Base-by-base conservation (phyloP, 192 early-diverging fungal genomes). In the Endogone sp. region DNA sequence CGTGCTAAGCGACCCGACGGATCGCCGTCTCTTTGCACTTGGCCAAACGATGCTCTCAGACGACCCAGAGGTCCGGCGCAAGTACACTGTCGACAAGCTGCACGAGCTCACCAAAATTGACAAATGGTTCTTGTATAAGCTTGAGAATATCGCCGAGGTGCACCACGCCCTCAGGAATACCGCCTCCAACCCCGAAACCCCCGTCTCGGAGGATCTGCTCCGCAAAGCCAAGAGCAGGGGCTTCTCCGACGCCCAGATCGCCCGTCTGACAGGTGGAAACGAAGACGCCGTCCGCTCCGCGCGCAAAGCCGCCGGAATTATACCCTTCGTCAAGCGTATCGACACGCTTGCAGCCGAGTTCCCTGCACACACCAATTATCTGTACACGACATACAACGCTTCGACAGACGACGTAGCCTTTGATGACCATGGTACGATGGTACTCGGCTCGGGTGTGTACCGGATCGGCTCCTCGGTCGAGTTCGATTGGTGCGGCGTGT, bases 361-460 rank as follows among this genome's bases (percentile, higher is more conserved):
- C 83, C 96, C 96, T 60, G 94, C 95, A 28, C 82, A 90, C 59
- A 98, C 96, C 55, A 98, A 98, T 79, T 98, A 98, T 72, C 82
- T 98, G 9, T 98, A 97, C 86, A 96, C 89, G n/a, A 97, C 95
- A n/a, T 98, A 98, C 85, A 95, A 95, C 76, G 96, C 90, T 3
- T 77, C 88, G 0, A 85, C 89, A 0, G 81, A 97, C 65, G 96
- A 98, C 72, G 92, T 98, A 22, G 67, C 58, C 10, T 98, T 98
- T 65, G 77, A 90, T 26, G 96, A 96, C 75, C 85, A 88, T 60
- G 96, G 95, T 60, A 92, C 93, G 13, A 95, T 97, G 90, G 95
- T 98, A 4, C 85, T 98, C 63, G 97, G 97, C 20, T 96, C 94
- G 3, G 97, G 97, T 60, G 97, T 98, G 26, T 98, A 98, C 80